Base-by-base conservation (phyloP, 2,329 filamentous ascomycete species). In the Fusarium sp. region DNA sequence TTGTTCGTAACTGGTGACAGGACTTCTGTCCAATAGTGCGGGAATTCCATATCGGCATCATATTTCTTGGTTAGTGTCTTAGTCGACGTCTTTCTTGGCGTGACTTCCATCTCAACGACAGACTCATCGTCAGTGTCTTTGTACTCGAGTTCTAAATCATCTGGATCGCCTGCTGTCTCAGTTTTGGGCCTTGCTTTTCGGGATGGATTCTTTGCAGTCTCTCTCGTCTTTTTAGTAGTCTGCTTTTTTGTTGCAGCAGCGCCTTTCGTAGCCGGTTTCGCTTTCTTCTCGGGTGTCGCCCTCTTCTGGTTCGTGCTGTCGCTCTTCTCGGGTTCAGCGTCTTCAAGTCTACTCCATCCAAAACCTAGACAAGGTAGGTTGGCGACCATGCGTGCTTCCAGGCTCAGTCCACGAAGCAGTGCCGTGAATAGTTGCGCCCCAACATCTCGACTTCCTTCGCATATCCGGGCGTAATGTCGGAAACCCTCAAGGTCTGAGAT, bases 11-110 rank as follows among this genome's bases (percentile, higher is more conserved):
- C 85, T 3, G 93, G 92, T 0, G 94, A 98, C 3, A 96, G 84
- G 5, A 93, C 91, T 78, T 99, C 96, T 0, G 92, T 92, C 96
- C 96, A 99, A 78, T 98, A 98, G 50, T 92, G 91, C 2, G 96
- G 94, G 69, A 91, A 96, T 4, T 90, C 88, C 28, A 98, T 84
- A 70, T 97, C 94, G 21, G 86, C 84, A 72, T 97, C 93, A 72
- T 91, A 92, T 55, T 85, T 84, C 61, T 84, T 85, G 9, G 71
- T 74, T 35, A 77, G 80, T 69, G 41, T 56, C 28, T 80, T 85
- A 8, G 70, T 73, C 38, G 78, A 80, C 69, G 41, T 56, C 28
- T 80, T 85, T 50, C 78, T 80, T 8, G 82, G 79, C 5, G 79
- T 79, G 11, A 80, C 67, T 31, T 83, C 80, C 21, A 91, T 69